Conservation (phyloP, 257 asterid species). For the Solanum medicagineum region DNA sequence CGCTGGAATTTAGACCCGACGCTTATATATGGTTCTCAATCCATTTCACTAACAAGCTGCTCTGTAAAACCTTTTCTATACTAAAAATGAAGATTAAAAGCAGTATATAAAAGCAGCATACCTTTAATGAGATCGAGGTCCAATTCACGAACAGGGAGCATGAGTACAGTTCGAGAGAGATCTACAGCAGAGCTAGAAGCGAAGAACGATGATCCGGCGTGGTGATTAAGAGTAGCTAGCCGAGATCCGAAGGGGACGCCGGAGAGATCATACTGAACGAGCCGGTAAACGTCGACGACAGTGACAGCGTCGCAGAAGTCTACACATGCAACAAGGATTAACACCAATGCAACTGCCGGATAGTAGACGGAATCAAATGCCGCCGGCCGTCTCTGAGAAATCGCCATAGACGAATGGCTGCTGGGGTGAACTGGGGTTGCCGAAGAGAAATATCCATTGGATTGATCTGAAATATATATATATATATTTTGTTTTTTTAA, state of each 20-base stretch:
- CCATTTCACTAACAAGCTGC: no score
- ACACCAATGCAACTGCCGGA: conserved; percentile 29
- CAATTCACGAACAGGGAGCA: conserved; percentile 87
- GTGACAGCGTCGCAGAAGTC: conserved; percentile 79
- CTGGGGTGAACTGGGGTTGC: not conserved
- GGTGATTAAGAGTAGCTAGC: conserved; percentile 76
- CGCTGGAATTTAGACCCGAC: no score
- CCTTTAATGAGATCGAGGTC: conserved; percentile 73
- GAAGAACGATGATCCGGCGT: conserved; percentile 74
- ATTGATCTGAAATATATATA: no score
- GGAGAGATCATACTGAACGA: conserved; percentile 82
- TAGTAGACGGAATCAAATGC: conserved; percentile 37
- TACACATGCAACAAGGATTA: conserved; percentile 54
- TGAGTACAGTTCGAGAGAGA: conserved; percentile 83
- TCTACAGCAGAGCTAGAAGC: conserved; percentile 32
- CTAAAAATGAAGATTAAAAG: not conserved
- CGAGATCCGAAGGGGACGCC: conserved; percentile 96
- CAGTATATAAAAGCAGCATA: not conserved
- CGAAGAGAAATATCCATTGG: not conserved
- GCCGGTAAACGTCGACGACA: conserved; percentile 87
- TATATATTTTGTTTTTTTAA: no score
- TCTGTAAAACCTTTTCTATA: no score
- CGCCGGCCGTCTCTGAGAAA: conserved; percentile 8
- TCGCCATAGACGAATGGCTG: conserved; percentile 6
- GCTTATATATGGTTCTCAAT: no score